Conservation (phyloP, 2,329 filamentous ascomycete species). For the Alternaria arbusti region DNA sequence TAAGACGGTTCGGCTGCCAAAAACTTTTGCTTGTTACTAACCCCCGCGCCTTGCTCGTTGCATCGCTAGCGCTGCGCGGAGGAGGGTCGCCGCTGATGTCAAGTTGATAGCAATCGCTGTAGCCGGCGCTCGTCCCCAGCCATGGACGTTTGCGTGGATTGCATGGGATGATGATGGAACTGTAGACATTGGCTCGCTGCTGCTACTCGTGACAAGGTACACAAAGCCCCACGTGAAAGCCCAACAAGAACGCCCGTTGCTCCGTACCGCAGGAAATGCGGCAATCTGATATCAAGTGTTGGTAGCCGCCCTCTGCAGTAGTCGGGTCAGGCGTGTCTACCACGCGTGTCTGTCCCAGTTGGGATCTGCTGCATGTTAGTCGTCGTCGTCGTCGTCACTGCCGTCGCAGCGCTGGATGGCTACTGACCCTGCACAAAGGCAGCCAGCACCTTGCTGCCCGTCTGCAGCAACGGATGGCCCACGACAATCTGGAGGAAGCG, state of each 20-base stretch:
- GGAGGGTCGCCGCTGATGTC: slow-evolving; percentile 25
- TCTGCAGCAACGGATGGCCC: slow-evolving; percentile 94
- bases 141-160: background rate
- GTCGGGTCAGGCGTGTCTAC: slow-evolving; percentile 23
- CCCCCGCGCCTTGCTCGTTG: slow-evolving; percentile 30
- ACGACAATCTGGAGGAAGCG: slow-evolving; percentile 98
- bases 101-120: slow-evolving; percentile 21
- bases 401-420: background rate
- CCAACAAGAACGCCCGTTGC: slow-evolving; percentile 28
- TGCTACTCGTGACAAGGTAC: slow-evolving; percentile 1
- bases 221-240: slow-evolving; percentile 2
- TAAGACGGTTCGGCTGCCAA: slow-evolving; percentile 17
- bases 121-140: slow-evolving; percentile 3
- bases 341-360: slow-evolving; percentile 76
- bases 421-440: slow-evolving; percentile 92
- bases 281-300: slow-evolving; percentile 2
- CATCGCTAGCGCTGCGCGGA: slow-evolving; percentile 30
- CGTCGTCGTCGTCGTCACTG: background rate
- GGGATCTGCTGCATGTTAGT: slow-evolving; percentile 62
- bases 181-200: slow-evolving; percentile 5
- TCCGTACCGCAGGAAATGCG: slow-evolving; percentile 29
- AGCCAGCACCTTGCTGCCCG: slow-evolving; percentile 93
- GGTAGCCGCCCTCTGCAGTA: background rate
- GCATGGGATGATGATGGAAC: background rate
- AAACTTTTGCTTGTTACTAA: slow-evolving; percentile 30